Evolutionary conservation across 2,329 filamentous ascomycete genomes (phyloP).

Genomic region (Claviceps digitariae): DNA sequence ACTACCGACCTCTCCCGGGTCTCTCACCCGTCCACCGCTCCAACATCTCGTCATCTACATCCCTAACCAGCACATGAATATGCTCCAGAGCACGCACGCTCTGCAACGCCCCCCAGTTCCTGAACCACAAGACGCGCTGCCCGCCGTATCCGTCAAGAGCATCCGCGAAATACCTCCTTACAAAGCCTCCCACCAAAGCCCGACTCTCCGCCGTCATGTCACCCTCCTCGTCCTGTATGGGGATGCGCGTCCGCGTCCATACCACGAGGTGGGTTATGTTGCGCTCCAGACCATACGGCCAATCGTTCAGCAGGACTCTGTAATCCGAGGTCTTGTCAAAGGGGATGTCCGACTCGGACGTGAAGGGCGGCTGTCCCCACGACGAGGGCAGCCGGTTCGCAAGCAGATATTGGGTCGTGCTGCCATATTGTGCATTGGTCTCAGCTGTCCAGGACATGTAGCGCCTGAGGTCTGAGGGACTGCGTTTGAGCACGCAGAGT

Average conservation of each 20-base stretch:
- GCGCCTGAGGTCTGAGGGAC: constrained; percentile 63
- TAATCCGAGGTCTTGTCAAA: constrained; percentile 44
- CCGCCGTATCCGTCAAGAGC: constrained; percentile 35
- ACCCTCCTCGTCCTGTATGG: constrained; percentile 55
- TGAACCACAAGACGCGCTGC: constrained; percentile 65
- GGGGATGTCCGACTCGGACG: constrained; percentile 32
- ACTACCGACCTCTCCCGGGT: constrained; percentile 18
- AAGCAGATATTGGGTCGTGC: constrained; percentile 66
- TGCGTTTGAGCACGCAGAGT: constrained; percentile 63
- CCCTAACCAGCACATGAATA: constrained; percentile 61
- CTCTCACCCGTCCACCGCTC: constrained; percentile 39
- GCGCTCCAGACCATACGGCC: constrained; percentile 68
- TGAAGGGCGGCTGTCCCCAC: constrained; percentile 53
- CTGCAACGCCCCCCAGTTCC: constrained; percentile 84
- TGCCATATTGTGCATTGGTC: constrained; percentile 60
- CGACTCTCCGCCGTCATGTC: constrained; percentile 59
- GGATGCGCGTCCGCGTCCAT: constrained; percentile 75
- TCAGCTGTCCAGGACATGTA: constrained; percentile 68
- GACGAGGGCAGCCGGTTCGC: constrained; percentile 50
- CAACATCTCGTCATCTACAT: constrained; percentile 37
- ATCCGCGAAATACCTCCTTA: constrained; percentile 54
- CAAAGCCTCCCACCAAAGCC: constrained; percentile 51
- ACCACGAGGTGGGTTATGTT: constrained; percentile 72
- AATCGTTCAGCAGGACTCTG: constrained; percentile 75
- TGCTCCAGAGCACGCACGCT: constrained; percentile 81